Base-by-base conservation (phyloP, 768 basidiomycete species). In the Tylopilus sp. region DNA sequence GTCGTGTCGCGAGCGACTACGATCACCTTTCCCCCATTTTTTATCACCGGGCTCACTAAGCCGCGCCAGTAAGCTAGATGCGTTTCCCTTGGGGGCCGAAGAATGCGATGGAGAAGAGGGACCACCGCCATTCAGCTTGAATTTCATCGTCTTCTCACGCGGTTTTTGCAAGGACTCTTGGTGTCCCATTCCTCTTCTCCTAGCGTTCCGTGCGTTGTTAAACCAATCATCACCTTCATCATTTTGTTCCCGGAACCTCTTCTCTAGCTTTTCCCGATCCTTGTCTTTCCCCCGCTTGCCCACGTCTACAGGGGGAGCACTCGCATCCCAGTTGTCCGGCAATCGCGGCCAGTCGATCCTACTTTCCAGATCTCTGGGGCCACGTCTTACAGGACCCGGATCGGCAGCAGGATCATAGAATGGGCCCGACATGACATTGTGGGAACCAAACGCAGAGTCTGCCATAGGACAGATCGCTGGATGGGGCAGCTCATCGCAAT, bases 151-250 rank as follows among this genome's bases (percentile, higher is more conserved):
- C 56, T 73, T 77, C 48, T 51, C 57, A 8, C 59, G 63, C 40
- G 51, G 45, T 21, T 23, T 44, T 2, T 44, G 36, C 22, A 39
- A 47, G 40, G 55, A 51, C 4, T 26, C 50, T 48, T 55, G 57
- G 33, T 42, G 61, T 7, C 42, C 56, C 53, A 35, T 53, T 33
- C 60, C 62, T 35, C 68, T 68, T 49, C 55, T 68, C 51, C 60
- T 68, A 47, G 53, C 55, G 31, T 71, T 71, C 26, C 59, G 60
- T 11, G 67, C 33, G 38, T 69, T 73, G 31, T 70, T 71, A 64
- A 91, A 91, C 88, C 88, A 89, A 65, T 88, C 82, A 3, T 55
- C 65, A 3, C 78, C 79, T 43, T 87, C 83, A 43, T 87, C 84
- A 21, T 76, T 76, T n/a, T 69, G 72, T 53, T 70, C 71, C 53